Conservation (phyloP, 345 rosid genomes). For the Citrus hindsii region DNA sequence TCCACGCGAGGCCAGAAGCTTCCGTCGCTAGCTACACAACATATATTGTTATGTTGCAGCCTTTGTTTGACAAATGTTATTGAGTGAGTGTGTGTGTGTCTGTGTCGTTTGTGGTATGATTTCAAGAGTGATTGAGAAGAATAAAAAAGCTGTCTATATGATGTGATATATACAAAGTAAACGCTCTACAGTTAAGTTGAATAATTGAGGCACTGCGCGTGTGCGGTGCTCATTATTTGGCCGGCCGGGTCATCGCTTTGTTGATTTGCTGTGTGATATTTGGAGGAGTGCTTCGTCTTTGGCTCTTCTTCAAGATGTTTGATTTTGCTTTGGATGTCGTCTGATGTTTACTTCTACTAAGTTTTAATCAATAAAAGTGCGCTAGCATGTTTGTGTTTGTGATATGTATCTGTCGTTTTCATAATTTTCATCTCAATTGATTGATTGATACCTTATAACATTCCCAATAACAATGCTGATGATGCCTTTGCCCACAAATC, state of each 20-base stretch:
- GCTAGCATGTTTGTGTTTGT: no score
- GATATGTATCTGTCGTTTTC: neutral
- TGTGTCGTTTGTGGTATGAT: no score
- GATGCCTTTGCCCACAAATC: no score
- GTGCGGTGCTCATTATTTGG: neutral
- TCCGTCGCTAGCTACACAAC: constrained; percentile 53
- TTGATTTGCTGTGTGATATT: no score
- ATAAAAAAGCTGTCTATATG: neutral
- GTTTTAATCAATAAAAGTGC: neutral
- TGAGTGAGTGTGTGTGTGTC: neutral
- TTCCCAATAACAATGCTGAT: no score
- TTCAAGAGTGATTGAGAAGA: no score
- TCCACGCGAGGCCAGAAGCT: constrained; percentile 74
- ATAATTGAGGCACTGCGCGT: neutral
- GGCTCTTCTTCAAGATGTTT: neutral
- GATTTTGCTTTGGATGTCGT: neutral
- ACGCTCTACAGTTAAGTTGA: neutral
- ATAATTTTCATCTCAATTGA: no score
- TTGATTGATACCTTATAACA: no score
- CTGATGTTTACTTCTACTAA: neutral
- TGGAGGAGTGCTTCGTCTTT: neutral
- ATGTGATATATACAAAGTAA: neutral
- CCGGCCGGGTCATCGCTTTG: neutral
- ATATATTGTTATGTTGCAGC: neutral
- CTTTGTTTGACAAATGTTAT: neutral